Base-by-base conservation (phyloP, 2,329 filamentous ascomycete species). In the Nigrospora sphaerica region DNA sequence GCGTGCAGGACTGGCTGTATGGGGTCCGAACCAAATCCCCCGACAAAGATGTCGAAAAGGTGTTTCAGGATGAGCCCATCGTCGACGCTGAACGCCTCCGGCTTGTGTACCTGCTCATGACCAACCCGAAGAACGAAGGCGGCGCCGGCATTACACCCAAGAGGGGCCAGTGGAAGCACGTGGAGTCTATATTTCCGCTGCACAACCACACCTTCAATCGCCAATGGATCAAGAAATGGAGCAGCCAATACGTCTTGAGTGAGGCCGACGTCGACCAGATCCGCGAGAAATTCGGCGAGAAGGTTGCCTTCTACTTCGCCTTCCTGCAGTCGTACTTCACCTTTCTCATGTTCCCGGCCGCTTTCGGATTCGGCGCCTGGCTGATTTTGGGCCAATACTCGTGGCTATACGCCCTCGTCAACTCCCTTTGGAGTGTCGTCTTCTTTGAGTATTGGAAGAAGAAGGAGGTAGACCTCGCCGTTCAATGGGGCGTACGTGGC, bases 361-460 rank as follows among this genome's bases (percentile, higher is more conserved):
- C 74, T 5, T 83, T 93, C 55, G 92, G 92, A 3, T 73, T 88
- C 36, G 74, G 78, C 1, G 80, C 85, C 12, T 96, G 89, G 87
- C 65, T 91, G 31, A 71, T 95, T n/a, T 73, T 95, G 0, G 89
- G 89, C 10, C 80, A 85, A 47, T 97, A 90, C 67, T 95, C 91
- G 2, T 79, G 83, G 47, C 66, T 90, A 42, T 96, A 95, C 57
- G 88, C 86, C 13, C 64, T 91, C 1, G 74, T 85, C 39, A 91
- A 85, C 60, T 85, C 83, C 32, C 69, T 95, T n/a, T 95, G 91
- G 88, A 85, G 85, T 47, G 83, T 93, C 3, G 71, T 92, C 41
- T 96, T 96, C 61, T 86, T 95, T 47, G 92, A 97, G 62, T 95
- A 87, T 66, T 97, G 92, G 92, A 95, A 95, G 70, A 86, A 92